These are phyloP conservation scores for Neurospora sp. DNA, from an alignment of 495 filamentous ascomycete species.

Conservation along the genomic window DNA sequence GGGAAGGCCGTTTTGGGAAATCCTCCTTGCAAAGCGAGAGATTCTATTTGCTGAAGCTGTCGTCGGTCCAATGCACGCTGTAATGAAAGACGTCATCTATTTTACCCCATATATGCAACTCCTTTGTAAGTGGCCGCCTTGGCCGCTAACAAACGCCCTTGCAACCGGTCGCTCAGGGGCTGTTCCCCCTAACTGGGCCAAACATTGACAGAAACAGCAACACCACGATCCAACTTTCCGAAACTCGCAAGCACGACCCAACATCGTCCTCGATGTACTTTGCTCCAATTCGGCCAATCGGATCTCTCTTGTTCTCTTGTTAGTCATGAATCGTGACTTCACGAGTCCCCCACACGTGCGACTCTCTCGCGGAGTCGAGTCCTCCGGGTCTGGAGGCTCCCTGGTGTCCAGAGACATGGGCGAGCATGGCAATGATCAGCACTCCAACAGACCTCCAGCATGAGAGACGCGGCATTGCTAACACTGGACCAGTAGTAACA, in stretches of 20 bases:
- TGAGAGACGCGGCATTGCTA: neutral
- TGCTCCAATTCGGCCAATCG: neutral
- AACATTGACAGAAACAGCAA: neutral
- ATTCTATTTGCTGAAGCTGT: neutral
- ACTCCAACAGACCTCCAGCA: neutral
- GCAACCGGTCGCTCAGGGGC: neutral
- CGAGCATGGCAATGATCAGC: neutral
- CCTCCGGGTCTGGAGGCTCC: neutral
- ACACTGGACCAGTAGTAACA: neutral
- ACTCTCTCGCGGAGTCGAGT: neutral
- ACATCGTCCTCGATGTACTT: neutral
- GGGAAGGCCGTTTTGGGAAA: neutral
- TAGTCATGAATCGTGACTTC: neutral
- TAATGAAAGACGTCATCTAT: neutral
- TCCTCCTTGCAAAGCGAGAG: neutral
- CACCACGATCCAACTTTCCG: neutral
- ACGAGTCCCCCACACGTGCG: neutral
- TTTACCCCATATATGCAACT: neutral
- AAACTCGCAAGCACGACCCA: neutral
- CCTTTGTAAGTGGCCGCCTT: neutral
- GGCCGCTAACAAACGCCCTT: neutral
- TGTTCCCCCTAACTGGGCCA: neutral
- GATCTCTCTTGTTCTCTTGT: neutral
- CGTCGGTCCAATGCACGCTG: neutral
- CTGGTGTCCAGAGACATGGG: neutral